These are phyloP conservation scores for Dichotomocladium elegans DNA, from an alignment of 371 early-diverging fungal genomes.

Conservation along the genomic window DNA sequence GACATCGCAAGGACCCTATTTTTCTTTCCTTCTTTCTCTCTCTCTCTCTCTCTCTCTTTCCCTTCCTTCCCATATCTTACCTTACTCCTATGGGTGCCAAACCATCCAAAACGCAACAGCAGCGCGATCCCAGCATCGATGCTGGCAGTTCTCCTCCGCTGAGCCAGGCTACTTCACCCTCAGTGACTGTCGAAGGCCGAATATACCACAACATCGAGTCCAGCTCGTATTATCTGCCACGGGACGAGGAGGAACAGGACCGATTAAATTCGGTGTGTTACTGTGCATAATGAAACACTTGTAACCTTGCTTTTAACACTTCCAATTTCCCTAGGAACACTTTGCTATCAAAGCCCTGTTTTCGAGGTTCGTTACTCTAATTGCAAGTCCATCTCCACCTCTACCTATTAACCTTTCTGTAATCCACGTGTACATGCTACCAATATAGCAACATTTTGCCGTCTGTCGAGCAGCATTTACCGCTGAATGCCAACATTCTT, in stretches of 20 bases:
- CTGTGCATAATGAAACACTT: too few species aligned
- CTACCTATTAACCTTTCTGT: not conserved
- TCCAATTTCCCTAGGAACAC: conserved; percentile 21
- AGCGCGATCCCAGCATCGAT: conserved; percentile 8
- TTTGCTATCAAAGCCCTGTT: conserved; percentile 29
- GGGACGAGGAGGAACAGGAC: conserved; percentile 48
- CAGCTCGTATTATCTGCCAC: conserved; percentile 37
- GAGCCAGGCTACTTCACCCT: conserved; percentile 10
- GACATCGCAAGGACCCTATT: conserved; percentile 8
- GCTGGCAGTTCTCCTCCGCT: conserved; percentile 5
- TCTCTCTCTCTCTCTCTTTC: conserved; percentile 8
- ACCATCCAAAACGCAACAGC: conserved; percentile 13
- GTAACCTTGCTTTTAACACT: not conserved
- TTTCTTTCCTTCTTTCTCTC: conserved; percentile 10
- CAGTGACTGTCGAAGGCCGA: conserved; percentile 36
- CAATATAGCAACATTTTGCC: conserved; percentile 25
- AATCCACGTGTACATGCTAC: not conserved
- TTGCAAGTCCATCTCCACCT: not conserved
- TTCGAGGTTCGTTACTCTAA: not conserved
- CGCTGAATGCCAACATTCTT: conserved; percentile 17
- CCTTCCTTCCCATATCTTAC: conserved; percentile 5
- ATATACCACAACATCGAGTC: conserved; percentile 32
- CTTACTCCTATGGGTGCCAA: conserved; percentile 16
- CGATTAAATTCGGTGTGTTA: conserved; percentile 40
- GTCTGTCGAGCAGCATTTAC: conserved; percentile 8